Evolutionary conservation across 768 basidiomycete genomes (phyloP).

Genomic region (Collybiopsis confluens): DNA sequence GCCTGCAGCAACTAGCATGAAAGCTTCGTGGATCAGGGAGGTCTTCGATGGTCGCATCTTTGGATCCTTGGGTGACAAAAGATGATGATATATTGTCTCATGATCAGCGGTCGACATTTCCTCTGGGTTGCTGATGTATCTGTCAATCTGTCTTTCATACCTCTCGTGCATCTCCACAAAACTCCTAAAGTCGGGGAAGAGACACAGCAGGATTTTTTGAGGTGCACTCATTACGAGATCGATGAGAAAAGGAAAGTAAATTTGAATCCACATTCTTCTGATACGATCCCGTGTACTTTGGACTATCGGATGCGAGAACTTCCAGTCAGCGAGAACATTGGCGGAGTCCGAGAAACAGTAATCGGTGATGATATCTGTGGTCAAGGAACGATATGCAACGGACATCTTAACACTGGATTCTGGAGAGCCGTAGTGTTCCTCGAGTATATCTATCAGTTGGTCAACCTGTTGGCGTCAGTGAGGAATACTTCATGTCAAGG

Average conservation of each 20-base stretch:
- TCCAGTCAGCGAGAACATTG: too few relatives aligned
- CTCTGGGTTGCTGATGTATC: not conserved
- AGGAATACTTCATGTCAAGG: too few relatives aligned
- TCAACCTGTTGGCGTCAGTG: too few relatives aligned
- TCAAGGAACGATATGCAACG: too few relatives aligned
- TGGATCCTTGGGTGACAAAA: constrained; percentile 1
- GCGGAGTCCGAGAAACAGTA: too few relatives aligned
- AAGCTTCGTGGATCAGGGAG: constrained; percentile 3
- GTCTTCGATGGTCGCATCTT: not conserved
- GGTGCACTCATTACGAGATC: not conserved
- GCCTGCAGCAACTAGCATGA: not conserved
- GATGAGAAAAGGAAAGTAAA: constrained; percentile 1
- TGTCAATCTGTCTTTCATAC: constrained; percentile 3
- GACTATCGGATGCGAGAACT: constrained; percentile 10
- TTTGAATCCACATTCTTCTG: not conserved
- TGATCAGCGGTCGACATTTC: not conserved
- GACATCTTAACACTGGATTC: too few relatives aligned
- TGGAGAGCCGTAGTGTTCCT: too few relatives aligned
- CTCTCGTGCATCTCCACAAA: not conserved
- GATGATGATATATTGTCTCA: constrained; percentile 8
- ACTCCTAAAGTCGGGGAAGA: not conserved
- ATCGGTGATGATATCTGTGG: too few relatives aligned
- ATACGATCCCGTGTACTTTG: not conserved
- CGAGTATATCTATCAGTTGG: too few relatives aligned
- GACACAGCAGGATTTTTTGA: not conserved